phyloP scores from a whole-genome alignment of 2,329 filamentous ascomycete species.

The Thermomyces lanuginosus region DNA sequence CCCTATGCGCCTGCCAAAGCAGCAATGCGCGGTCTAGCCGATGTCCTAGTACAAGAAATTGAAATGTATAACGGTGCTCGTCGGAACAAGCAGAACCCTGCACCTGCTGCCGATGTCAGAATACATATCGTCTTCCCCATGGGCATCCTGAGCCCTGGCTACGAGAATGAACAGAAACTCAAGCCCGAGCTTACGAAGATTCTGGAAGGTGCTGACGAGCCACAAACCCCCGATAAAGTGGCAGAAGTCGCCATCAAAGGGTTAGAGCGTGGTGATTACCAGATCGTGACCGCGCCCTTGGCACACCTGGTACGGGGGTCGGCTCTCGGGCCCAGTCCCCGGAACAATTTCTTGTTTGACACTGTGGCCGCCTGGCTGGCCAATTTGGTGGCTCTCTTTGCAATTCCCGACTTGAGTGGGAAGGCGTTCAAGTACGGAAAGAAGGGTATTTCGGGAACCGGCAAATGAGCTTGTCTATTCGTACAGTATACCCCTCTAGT shows the following conservation, averaged over 20 bases:
- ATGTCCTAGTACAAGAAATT: slow-evolving; percentile 69
- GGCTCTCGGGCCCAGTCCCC: slow-evolving; percentile 35
- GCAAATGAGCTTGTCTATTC: too few relatives aligned
- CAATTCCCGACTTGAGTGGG: slow-evolving; percentile 40
- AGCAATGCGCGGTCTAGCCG: slow-evolving; percentile 66
- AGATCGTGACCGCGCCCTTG: slow-evolving; percentile 59
- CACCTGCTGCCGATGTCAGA: slow-evolving; percentile 49
- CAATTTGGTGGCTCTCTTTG: slow-evolving; percentile 38
- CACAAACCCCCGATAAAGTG: slow-evolving; percentile 62
- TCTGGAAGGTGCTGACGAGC: slow-evolving; percentile 67
- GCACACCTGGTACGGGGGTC: slow-evolving; percentile 54
- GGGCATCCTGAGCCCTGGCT: slow-evolving; percentile 62
- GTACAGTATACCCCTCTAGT: too few relatives aligned
- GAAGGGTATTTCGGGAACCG: too few relatives aligned
- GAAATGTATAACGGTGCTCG: slow-evolving; percentile 61
- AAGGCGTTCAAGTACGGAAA: slow-evolving; percentile 43
- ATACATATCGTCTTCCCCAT: slow-evolving; percentile 73
- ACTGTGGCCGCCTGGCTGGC: slow-evolving; percentile 39
- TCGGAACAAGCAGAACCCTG: slow-evolving; percentile 20
- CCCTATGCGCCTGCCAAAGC: slow-evolving; percentile 75
- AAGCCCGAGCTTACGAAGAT: slow-evolving; percentile 69
- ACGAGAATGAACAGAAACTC: slow-evolving; percentile 55
- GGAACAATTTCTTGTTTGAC: slow-evolving; percentile 38
- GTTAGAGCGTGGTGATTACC: slow-evolving; percentile 64
- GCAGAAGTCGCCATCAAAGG: slow-evolving; percentile 53